These are phyloP conservation scores for Rhizoclosmatium sp. DNA, from an alignment of 192 early-diverging fungal species.

Conservation along the genomic window DNA sequence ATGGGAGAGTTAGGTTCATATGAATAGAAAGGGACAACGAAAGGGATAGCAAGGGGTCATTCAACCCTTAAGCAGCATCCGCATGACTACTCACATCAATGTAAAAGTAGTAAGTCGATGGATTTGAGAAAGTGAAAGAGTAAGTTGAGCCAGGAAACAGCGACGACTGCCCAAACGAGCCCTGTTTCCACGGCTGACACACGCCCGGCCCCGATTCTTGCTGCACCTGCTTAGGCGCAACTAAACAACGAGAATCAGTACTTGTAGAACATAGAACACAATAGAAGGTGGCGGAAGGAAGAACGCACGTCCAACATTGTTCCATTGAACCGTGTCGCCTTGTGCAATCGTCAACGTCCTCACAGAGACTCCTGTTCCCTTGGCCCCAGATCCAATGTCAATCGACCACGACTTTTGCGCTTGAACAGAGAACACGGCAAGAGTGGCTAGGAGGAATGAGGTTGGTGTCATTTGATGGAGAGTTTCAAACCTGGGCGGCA, in stretches of 20 bases:
- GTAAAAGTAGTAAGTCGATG: conserved; percentile 4
- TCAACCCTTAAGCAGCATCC: background rate
- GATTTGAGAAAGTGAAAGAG: background rate
- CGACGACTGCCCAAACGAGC: background rate
- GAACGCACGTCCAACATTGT: conserved; percentile 1
- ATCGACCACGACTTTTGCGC: conserved; percentile 2
- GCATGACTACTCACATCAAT: conserved; percentile 3
- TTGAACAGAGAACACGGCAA: background rate
- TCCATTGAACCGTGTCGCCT: conserved; percentile 15
- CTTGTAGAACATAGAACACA: background rate
- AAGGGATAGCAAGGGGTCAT: background rate
- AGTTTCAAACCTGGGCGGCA: background rate
- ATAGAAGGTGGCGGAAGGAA: too few relatives aligned
- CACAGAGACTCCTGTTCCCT: background rate
- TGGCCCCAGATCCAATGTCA: background rate
- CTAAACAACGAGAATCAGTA: background rate
- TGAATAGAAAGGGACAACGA: background rate
- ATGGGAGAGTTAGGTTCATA: too few relatives aligned
- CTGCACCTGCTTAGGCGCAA: background rate
- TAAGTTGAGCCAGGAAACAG: conserved; percentile 3
- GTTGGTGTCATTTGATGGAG: too few relatives aligned
- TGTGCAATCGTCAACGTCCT: background rate
- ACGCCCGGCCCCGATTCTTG: background rate
- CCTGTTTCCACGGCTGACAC: background rate
- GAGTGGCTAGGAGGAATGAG: background rate